phyloP scores from a whole-genome alignment of 306 rosid species.

The Inga oerstediana region DNA sequence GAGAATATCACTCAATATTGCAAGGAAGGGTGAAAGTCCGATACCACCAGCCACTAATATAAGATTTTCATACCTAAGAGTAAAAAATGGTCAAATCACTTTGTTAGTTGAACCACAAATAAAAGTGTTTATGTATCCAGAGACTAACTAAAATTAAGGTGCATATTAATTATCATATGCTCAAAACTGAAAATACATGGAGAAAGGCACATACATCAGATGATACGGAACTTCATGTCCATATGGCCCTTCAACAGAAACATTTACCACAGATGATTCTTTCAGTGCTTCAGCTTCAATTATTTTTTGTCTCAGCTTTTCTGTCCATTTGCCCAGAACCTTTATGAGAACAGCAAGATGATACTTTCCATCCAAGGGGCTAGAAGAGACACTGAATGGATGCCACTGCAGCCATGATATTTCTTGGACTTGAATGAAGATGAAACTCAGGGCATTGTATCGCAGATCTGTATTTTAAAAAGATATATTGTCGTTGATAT shows the following conservation, averaged over 20 bases:
- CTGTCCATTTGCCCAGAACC: constrained; percentile 93
- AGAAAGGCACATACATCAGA: constrained; percentile 58
- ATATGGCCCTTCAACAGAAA: constrained; percentile 93
- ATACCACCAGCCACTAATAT: constrained; percentile 95
- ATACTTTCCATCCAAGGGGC: constrained; percentile 87
- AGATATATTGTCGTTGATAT: constrained; percentile 29
- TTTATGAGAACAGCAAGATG: constrained; percentile 81
- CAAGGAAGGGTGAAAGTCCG: constrained; percentile 92
- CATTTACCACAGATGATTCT: constrained; percentile 50
- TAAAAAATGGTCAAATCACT: constrained; percentile 27
- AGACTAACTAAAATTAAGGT: constrained; percentile 5
- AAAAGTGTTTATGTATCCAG: constrained; percentile 4
- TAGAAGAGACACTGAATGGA: constrained; percentile 94
- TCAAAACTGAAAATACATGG: constrained; percentile 10
- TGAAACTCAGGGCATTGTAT: constrained; percentile 93
- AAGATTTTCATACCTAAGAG: constrained; percentile 81
- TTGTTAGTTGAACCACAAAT: constrained; percentile 15
- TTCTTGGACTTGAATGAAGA: constrained; percentile 85
- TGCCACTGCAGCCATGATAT: constrained; percentile 95
- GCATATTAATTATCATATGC: constrained; percentile 9
- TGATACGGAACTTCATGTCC: constrained; percentile 92
- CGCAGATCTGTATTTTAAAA: constrained; percentile 55
- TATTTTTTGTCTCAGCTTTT: constrained; percentile 50
- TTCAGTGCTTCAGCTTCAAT: constrained; percentile 40
- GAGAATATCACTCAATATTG: constrained; percentile 85